Conservation (phyloP, 1,139 yeast species). For the Wickerhamiella infanticola region DNA sequence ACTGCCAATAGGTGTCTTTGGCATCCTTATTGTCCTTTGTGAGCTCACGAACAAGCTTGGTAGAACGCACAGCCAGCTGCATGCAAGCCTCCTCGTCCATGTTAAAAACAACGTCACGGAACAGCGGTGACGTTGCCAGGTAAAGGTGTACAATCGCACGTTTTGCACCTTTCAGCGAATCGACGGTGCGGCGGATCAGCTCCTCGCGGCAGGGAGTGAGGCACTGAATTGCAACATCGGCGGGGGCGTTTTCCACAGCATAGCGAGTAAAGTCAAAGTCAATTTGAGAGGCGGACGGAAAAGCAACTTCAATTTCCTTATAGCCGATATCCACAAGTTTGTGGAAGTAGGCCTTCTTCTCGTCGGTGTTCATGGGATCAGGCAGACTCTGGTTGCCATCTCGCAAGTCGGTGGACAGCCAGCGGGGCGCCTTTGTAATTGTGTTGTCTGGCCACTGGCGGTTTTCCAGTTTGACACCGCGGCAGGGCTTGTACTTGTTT, state of each 20-base stretch:
- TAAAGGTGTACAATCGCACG: slow-evolving; percentile 82
- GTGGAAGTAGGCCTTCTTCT: slow-evolving; percentile 76
- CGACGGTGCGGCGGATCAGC: slow-evolving; percentile 76
- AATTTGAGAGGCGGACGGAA: slow-evolving; percentile 90
- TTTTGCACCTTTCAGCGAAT: slow-evolving; percentile 77
- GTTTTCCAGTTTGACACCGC: slow-evolving; percentile 50
- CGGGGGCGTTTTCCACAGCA: slow-evolving; percentile 87
- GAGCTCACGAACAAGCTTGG: slow-evolving; percentile 61
- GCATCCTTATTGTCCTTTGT: slow-evolving; percentile 48
- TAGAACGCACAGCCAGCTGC: slow-evolving; percentile 66
- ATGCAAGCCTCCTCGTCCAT: slow-evolving; percentile 69
- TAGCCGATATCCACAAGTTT: slow-evolving; percentile 82
- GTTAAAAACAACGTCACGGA: slow-evolving; percentile 82
- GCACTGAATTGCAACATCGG: slow-evolving; percentile 83
- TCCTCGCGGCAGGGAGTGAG: slow-evolving; percentile 87
- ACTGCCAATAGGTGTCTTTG: slow-evolving; percentile 66
- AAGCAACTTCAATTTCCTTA: slow-evolving; percentile 92
- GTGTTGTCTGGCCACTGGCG: slow-evolving; percentile 79
- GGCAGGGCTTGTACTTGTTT: slow-evolving; percentile 52
- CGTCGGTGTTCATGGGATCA: slow-evolving; percentile 87
- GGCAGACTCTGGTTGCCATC: slow-evolving; percentile 97
- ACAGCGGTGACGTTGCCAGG: slow-evolving; percentile 80
- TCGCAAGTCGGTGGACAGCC: slow-evolving; percentile 91
- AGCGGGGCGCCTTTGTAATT: slow-evolving; percentile 73
- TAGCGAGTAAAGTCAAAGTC: slow-evolving; percentile 92